These are phyloP conservation scores for Fusarium sp. DNA, from an alignment of 2,329 filamentous ascomycete genomes.

Conservation along the genomic window DNA sequence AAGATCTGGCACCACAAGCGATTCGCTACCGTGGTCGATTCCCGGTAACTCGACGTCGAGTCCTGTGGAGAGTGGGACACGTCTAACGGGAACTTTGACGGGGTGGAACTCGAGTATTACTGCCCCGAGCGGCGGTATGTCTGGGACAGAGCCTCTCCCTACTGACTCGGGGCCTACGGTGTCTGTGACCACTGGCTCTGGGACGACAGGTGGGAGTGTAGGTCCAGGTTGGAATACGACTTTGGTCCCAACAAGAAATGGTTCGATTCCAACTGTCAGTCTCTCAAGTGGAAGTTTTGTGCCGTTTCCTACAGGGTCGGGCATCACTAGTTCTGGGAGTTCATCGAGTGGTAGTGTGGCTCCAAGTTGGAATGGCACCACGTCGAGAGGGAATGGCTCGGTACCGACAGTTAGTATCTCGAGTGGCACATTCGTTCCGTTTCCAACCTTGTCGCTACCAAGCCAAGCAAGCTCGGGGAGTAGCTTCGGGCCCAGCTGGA, in stretches of 20 bases:
- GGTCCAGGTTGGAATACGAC: neutral
- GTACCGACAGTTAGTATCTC: slow-evolving; percentile 2
- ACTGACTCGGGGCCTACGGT: neutral
- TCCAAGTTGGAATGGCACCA: slow-evolving; percentile 6
- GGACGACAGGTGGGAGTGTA: neutral
- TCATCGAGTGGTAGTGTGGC: neutral
- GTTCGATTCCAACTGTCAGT: neutral
- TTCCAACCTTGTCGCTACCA: neutral
- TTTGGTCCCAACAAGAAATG: neutral
- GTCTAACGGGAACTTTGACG: slow-evolving; percentile 6
- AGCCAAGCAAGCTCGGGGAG: neutral
- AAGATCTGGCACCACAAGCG: neutral
- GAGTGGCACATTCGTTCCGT: neutral
- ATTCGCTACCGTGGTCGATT: slow-evolving; percentile 17
- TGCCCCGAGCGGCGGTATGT: neutral
- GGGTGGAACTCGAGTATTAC: slow-evolving; percentile 29
- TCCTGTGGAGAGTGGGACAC: slow-evolving; percentile 9
- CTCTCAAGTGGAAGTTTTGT: neutral
- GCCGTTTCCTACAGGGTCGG: neutral
- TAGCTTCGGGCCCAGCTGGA: neutral
- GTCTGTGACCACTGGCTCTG: neutral
- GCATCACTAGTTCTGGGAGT: neutral
- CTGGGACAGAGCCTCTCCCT: neutral
- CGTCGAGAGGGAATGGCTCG: neutral
- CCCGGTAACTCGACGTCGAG: slow-evolving; percentile 18